phyloP scores from a whole-genome alignment of 306 rosid genomes.

The Castanea mollissima region DNA sequence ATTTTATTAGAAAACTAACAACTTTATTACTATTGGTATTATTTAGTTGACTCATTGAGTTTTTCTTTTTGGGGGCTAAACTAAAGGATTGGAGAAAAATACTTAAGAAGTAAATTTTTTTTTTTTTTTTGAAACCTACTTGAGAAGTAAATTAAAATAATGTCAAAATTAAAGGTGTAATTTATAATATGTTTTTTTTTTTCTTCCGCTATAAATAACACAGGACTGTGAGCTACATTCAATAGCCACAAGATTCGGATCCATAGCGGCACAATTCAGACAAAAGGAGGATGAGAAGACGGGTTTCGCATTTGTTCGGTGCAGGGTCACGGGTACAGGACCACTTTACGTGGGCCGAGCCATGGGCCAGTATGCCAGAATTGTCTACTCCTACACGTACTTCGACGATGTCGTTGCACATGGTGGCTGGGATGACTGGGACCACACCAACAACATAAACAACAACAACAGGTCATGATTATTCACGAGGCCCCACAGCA shows the following conservation, averaged over 20 bases:
- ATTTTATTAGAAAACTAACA: too few species aligned
- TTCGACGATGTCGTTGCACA: conserved; percentile 67
- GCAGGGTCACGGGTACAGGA: conserved; percentile 73
- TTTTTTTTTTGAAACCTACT: too few species aligned
- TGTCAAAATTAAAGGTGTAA: too few species aligned
- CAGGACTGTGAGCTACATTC: conserved; percentile 84
- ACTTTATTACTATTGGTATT: too few species aligned
- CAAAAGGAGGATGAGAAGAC: conserved; percentile 52
- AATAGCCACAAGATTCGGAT: conserved; percentile 69
- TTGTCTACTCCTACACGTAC: conserved; percentile 67
- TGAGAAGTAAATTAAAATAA: too few species aligned
- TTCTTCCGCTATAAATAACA: background rate
- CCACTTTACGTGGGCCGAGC: conserved; percentile 82
- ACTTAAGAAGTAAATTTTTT: too few species aligned
- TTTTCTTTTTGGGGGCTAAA: too few species aligned
- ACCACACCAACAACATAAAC: conserved; percentile 48
- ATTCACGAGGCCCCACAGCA: background rate
- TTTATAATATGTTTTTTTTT: background rate
- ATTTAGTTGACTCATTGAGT: too few species aligned
- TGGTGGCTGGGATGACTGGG: conserved; percentile 91
- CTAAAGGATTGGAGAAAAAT: too few species aligned
- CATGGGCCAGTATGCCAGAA: conserved; percentile 71
- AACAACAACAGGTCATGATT: too few species aligned
- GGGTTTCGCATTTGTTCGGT: conserved; percentile 71
- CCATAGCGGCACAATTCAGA: conserved; percentile 84